phyloP scores from a whole-genome alignment of 768 basidiomycete species.

The Mycena rosella region DNA sequence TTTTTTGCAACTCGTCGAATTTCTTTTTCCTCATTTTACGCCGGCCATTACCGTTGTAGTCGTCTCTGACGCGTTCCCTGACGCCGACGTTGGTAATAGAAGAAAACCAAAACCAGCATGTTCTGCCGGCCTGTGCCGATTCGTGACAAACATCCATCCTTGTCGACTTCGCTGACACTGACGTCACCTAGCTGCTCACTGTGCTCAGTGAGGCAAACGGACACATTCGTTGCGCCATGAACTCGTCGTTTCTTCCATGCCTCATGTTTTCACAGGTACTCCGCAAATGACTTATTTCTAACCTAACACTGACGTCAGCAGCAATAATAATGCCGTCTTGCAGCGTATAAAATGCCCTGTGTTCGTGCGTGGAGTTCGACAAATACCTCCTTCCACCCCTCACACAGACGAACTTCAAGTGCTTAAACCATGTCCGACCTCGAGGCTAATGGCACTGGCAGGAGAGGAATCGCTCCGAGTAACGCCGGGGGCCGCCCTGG shows the following conservation, averaged over 20 bases:
- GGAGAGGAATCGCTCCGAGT: slow-evolving; percentile 10
- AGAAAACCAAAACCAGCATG: slow-evolving; percentile 14
- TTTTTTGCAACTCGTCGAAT: neutral
- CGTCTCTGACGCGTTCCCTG: slow-evolving; percentile 16
- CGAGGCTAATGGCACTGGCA: slow-evolving; percentile 22
- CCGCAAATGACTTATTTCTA: slow-evolving; percentile 18
- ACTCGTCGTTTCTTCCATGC: neutral
- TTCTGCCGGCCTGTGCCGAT: slow-evolving; percentile 17
- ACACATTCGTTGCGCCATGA: slow-evolving; percentile 1
- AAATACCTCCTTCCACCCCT: slow-evolving; percentile 7
- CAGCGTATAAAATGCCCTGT: slow-evolving; percentile 14
- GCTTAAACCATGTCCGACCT: slow-evolving; percentile 25
- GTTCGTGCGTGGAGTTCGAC: neutral
- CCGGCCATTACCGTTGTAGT: slow-evolving; percentile 8
- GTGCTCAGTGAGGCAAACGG: slow-evolving; percentile 9
- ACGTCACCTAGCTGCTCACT: slow-evolving; percentile 16
- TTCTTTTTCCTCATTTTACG: slow-evolving; percentile 8
- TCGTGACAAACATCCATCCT: slow-evolving; percentile 12
- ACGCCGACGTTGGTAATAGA: slow-evolving; percentile 14
- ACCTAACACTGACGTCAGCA: slow-evolving; percentile 16
- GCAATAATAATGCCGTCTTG: slow-evolving; percentile 8
- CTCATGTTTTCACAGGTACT: slow-evolving; percentile 21
- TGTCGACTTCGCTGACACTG: slow-evolving; percentile 9
- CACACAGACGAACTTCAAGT: slow-evolving; percentile 14
- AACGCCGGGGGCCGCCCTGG: slow-evolving; percentile 8